A percentile compares a stretch with the other conserved stretches of the same genome.
These are phyloP conservation scores for Eucalyptus regnans DNA, from an alignment of 345 rosid genomes.

Conservation along the genomic window DNA sequence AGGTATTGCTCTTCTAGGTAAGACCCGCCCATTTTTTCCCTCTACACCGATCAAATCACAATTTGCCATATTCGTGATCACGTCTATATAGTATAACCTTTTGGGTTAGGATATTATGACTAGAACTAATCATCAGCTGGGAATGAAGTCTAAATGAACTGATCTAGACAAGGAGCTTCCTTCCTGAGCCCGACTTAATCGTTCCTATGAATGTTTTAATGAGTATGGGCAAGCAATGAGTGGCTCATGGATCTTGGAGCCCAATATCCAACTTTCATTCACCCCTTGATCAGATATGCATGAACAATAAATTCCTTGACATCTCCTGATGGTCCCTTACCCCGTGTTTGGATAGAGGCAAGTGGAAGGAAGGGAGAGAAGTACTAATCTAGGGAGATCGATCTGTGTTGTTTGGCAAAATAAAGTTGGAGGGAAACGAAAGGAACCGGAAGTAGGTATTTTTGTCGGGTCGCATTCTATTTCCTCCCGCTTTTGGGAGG, in stretches of 20 bases:
- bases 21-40: background rate
- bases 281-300: background rate
- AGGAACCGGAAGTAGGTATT: background rate
- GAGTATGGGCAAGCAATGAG: background rate
- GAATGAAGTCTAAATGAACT: background rate
- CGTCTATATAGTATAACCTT: too few relatives aligned
- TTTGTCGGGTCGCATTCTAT: background rate
- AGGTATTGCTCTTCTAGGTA: background rate
- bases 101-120: background rate
- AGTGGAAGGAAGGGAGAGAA: background rate
- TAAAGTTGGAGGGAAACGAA: background rate
- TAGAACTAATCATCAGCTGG: background rate
- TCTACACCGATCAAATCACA: too few relatives aligned
- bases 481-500: background rate
- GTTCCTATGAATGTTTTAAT: background rate
- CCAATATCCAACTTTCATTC: background rate
- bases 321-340: background rate
- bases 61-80: too few relatives aligned
- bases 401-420: too few relatives aligned
- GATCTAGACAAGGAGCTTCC: background rate
- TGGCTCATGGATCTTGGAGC: background rate
- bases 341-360: background rate
- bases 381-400: background rate
- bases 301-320: background rate
- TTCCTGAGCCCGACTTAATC: background rate